Evolutionary conservation across 2,329 filamentous ascomycete species (phyloP).

Genomic region (Neopestalotiopsis clavispora): DNA sequence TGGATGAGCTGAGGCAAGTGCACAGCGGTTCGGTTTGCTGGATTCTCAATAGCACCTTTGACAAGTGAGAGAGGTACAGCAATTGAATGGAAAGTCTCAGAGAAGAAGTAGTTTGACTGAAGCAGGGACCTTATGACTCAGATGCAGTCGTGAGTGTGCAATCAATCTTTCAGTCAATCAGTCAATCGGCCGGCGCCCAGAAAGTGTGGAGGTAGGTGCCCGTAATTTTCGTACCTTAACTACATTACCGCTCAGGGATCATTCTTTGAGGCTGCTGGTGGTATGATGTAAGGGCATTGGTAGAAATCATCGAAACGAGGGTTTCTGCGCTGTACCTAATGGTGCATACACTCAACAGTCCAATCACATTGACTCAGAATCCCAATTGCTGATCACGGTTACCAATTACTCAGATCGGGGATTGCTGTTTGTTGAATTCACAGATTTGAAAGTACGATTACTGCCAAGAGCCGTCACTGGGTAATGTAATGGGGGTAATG

Average conservation of each 20-base stretch:
- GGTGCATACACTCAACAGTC: neutral
- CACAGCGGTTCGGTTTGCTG: neutral
- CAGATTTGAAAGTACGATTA: too few species aligned
- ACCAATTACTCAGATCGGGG: neutral
- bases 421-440: neutral
- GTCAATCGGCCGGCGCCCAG: neutral
- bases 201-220: constrained; percentile 12
- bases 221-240: neutral
- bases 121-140: constrained; percentile 8
- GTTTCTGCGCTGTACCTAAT: neutral
- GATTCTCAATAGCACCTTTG: neutral
- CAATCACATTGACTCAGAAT: neutral
- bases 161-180: too few species aligned
- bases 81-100: neutral
- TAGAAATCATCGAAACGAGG: neutral
- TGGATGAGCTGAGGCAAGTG: neutral
- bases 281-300: constrained; percentile 10
- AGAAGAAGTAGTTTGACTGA: neutral
- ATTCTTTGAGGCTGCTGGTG: neutral
- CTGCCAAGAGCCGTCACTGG: too few species aligned
- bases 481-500: too few species aligned
- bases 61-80: neutral
- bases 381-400: neutral
- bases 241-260: neutral
- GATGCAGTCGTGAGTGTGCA: neutral